These are phyloP conservation scores for Raffaelea ambrosiae DNA, from an alignment of 2,329 filamentous ascomycete species.

Conservation along the genomic window DNA sequence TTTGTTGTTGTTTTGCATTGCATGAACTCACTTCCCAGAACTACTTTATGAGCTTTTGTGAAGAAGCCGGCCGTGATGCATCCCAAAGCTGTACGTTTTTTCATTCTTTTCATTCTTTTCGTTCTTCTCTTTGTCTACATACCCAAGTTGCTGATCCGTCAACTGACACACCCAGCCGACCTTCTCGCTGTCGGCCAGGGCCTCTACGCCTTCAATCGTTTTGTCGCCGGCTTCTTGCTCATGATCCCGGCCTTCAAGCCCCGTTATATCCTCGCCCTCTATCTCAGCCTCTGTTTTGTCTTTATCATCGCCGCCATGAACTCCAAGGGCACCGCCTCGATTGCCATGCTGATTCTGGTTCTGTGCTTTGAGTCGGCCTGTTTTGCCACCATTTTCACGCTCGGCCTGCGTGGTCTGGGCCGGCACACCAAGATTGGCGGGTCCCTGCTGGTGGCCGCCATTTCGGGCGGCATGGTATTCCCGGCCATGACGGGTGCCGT, in stretches of 20 bases:
- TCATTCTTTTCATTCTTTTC: neutral
- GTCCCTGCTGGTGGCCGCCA: conserved; percentile 44
- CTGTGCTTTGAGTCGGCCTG: conserved; percentile 50
- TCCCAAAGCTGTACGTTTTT: conserved; percentile 13
- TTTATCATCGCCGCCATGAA: conserved; percentile 46
- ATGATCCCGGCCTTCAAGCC: conserved; percentile 41
- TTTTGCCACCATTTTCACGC: conserved; percentile 51
- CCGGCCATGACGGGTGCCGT: conserved; percentile 42
- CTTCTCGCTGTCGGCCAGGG: conserved; percentile 52
- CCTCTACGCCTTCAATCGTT: conserved; percentile 50
- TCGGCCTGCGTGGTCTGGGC: conserved; percentile 48
- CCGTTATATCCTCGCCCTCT: conserved; percentile 44
- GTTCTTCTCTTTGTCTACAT: neutral
- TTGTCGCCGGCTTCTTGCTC: conserved; percentile 47
- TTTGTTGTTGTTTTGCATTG: neutral
- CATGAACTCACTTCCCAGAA: conserved; percentile 17
- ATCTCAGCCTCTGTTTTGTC: conserved; percentile 42
- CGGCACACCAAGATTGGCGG: conserved; percentile 46
- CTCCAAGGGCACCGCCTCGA: conserved; percentile 39
- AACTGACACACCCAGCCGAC: conserved; percentile 27
- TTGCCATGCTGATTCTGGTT: conserved; percentile 46
- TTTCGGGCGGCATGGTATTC: conserved; percentile 46
- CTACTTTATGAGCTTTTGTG: conserved; percentile 46
- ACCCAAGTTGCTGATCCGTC: no score
- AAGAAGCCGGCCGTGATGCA: conserved; percentile 19